Conservation (phyloP, 352 stramenopile genomes). For the Pythium chondricola region DNA sequence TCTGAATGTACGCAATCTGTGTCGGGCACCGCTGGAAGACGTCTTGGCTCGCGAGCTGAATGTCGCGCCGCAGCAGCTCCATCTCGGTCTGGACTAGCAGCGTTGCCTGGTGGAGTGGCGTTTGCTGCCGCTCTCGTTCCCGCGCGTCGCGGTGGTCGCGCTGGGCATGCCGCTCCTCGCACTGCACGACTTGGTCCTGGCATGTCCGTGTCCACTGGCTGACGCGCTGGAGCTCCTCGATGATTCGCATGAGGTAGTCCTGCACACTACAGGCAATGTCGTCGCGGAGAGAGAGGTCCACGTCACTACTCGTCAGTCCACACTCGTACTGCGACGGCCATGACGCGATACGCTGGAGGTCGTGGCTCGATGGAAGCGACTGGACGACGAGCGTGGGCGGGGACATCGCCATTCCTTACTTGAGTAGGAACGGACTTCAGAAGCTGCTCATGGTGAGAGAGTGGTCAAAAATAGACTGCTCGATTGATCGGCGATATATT, state of each 20-base stretch:
- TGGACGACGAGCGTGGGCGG: too few species aligned
- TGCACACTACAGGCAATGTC: constrained; percentile 32
- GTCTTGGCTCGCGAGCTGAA: constrained; percentile 16
- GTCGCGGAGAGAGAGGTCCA: constrained; percentile 28
- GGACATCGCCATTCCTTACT: too few species aligned
- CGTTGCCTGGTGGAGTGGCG: neutral
- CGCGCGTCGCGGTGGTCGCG: neutral
- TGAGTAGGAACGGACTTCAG: too few species aligned
- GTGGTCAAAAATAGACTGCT: neutral
- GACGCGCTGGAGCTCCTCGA: constrained; percentile 45
- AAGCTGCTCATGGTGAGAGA: neutral
- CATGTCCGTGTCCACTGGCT: constrained; percentile 29
- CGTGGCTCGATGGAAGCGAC: neutral
- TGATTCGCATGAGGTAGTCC: constrained; percentile 42
- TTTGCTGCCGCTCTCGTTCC: neutral
- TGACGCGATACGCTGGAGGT: too few species aligned
- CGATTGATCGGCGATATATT: too few species aligned
- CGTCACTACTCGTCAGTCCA: constrained; percentile 26
- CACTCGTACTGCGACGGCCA: constrained; percentile 13
- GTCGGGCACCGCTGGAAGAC: constrained; percentile 26
- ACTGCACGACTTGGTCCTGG: constrained; percentile 4
- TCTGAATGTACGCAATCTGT: constrained; percentile 31
- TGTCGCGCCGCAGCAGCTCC: constrained; percentile 28
- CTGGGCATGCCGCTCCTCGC: constrained; percentile 5
- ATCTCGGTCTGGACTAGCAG: constrained; percentile 29